Conservation (phyloP, 768 basidiomycete species). For the Tubosaeta sp. region DNA sequence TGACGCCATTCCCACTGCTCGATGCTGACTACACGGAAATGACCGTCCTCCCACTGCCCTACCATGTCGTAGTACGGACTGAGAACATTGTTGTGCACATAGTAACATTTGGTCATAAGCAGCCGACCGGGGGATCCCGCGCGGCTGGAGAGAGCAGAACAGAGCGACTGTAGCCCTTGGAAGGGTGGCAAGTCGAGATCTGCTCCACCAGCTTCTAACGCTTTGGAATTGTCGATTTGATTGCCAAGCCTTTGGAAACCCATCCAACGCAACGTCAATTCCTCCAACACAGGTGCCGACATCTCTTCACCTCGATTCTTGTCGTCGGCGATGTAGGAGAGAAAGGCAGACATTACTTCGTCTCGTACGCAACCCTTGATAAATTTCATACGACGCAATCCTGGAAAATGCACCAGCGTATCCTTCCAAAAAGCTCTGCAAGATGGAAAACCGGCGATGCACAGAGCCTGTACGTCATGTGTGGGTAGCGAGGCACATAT, state of each 20-base stretch:
- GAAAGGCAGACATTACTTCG: neutral
- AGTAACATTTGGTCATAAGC: neutral
- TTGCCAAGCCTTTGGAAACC: neutral
- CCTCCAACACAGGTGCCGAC: neutral
- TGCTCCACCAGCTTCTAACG: neutral
- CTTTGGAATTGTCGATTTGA: neutral
- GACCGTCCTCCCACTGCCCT: neutral
- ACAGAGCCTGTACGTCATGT: neutral
- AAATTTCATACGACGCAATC: neutral
- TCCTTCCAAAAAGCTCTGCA: slow-evolving; percentile 3
- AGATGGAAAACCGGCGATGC: neutral
- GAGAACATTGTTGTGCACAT: neutral
- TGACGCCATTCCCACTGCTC: too few species aligned
- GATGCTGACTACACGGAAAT: neutral
- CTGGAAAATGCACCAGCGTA: neutral
- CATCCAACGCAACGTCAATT: neutral
- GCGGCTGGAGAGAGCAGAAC: neutral
- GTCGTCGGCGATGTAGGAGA: neutral
- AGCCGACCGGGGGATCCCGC: neutral
- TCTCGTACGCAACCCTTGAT: neutral
- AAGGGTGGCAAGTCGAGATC: neutral
- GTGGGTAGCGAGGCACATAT: slow-evolving; percentile 2
- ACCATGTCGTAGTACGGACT: neutral
- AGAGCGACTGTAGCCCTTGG: neutral
- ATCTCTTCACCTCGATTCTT: neutral